Evolutionary conservation across 2,329 filamentous ascomycete species (phyloP), one percentile per base, ranked within the genome.

Genomic region (Penicillium oxalicum): DNA sequence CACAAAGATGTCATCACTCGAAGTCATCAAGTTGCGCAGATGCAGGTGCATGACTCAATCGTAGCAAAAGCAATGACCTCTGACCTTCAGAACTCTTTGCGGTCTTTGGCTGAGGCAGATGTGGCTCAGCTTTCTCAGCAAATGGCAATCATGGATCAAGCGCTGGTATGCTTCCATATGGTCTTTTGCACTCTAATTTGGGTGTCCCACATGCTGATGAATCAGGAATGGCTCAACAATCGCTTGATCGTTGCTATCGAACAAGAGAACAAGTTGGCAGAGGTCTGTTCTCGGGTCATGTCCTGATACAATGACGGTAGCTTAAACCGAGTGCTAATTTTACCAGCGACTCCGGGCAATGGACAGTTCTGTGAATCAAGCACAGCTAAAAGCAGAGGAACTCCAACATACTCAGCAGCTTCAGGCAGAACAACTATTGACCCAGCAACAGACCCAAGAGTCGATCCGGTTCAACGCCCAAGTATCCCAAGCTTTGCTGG

Each of bases 291-390:
- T 34, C 18, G 5, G 2, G 7, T 2, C 9, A 4, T 18, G 8
- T 7, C 18, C 9, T 32, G 29, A 24, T 18, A 4, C 8, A 4
- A 5, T 18, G 18, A 18, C 18, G 18, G 18, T 18, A 18, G 18
- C 18, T 18, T 18, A 18, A 11, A 9, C 12, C 9, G 1, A 7
- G 7, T 34, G 27, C 60, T 68, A 45, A 68, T 28, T 5, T 37
- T 6, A n/a, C 11, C 36, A 74, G 71, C 67, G 61, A 24, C 55
- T 74, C 6, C 56, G 57, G 39, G 47, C 48, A 8, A 65, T 74
- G 44, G 63, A 69, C 29, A 47, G 33, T 3, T 57, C 61, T 2
- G 63, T 74, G 28, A 54, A 64, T 6, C 47, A 60, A 12, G 66
- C 71, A 5, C 62, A 69, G 46, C 24, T 40, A 1, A 68, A 56